These are phyloP conservation scores for Kernera saxatilis DNA, from an alignment of 345 rosid genomes.

Conservation along the genomic window DNA sequence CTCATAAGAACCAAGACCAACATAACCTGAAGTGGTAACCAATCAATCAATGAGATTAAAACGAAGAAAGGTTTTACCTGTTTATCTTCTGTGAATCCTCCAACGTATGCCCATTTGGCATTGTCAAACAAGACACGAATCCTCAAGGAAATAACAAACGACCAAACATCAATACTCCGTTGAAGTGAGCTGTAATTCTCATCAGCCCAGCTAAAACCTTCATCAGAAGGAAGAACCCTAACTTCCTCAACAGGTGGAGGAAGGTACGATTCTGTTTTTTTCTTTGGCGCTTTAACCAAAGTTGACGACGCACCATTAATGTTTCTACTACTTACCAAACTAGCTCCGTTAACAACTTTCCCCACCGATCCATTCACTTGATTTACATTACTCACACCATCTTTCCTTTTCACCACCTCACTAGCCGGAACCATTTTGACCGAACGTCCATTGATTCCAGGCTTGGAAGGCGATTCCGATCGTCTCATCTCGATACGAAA, in stretches of 20 bases:
- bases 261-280: constrained; percentile 29
- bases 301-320: constrained; percentile 32
- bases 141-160: constrained; percentile 67
- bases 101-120: constrained; percentile 78
- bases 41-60: background rate
- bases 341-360: constrained; percentile 52
- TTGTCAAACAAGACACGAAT: constrained; percentile 69
- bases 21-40: background rate
- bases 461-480: constrained; percentile 44
- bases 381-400: constrained; percentile 38
- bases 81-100: constrained; percentile 76
- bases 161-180: constrained; percentile 88
- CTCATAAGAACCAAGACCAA: constrained; percentile 13
- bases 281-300: constrained; percentile 39
- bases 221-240: constrained; percentile 79
- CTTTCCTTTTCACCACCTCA: constrained; percentile 52
- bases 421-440: constrained; percentile 81
- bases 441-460: constrained; percentile 51
- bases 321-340: constrained; percentile 40
- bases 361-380: constrained; percentile 50
- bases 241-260: constrained; percentile 65
- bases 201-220: constrained; percentile 92
- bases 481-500: constrained; percentile 56
- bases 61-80: constrained; percentile 46
- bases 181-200: constrained; percentile 73